phyloP scores from a whole-genome alignment of 768 basidiomycete genomes.

The Dacryopinax primogenitus region DNA sequence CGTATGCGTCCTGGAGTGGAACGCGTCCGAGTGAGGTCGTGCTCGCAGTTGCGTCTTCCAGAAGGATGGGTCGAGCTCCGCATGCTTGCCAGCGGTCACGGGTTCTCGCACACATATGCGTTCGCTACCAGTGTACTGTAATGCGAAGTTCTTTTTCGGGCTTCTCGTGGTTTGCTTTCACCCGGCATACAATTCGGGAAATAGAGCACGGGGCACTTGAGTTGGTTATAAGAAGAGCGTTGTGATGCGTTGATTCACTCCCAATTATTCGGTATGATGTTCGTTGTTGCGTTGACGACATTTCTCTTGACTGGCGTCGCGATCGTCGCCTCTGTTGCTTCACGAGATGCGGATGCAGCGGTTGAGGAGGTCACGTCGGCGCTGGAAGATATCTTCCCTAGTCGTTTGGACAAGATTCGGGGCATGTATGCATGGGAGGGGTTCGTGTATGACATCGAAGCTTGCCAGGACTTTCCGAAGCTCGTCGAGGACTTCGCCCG shows the following conservation, averaged over 20 bases:
- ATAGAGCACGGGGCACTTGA: background rate
- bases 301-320: background rate
- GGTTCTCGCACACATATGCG: background rate
- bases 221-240: background rate
- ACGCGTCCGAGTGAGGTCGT: no score
- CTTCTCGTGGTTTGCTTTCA: constrained; percentile 8
- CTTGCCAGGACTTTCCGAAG: background rate
- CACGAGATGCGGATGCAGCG: background rate
- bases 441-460: constrained; percentile 6
- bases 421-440: constrained; percentile 6
- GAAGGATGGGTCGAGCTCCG: no score
- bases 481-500: constrained; percentile 7
- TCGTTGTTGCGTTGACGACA: background rate
- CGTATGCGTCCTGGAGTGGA: no score
- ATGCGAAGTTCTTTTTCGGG: background rate
- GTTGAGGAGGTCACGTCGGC: background rate
- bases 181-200: background rate
- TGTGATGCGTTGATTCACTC: background rate
- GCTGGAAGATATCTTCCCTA: background rate
- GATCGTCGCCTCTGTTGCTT: background rate
- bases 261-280: background rate
- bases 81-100: background rate
- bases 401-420: background rate
- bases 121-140: background rate
- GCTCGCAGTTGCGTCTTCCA: no score